Conservation (phyloP, 2,329 filamentous ascomycete genomes). For the Cytospora leucostoma region DNA sequence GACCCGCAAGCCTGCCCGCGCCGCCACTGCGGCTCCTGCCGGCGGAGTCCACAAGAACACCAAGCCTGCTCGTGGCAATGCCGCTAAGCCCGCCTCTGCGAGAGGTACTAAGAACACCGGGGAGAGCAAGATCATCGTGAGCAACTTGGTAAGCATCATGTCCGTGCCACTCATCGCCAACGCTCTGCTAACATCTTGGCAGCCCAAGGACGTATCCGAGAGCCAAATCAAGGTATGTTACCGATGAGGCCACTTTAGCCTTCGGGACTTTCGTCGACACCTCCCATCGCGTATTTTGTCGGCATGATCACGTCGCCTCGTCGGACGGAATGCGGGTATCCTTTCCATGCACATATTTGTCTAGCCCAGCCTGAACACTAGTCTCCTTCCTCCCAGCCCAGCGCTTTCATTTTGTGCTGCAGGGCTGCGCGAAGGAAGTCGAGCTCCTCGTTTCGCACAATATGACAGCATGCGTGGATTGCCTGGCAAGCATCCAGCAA, state of each 20-base stretch:
- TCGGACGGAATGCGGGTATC: constrained; percentile 30
- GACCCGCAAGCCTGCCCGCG: constrained; percentile 53
- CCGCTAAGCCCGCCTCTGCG: constrained; percentile 63
- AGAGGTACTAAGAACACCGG: constrained; percentile 62
- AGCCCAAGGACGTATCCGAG: constrained; percentile 97
- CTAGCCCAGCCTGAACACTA: constrained; percentile 31
- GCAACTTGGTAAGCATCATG: constrained; percentile 79
- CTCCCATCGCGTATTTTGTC: constrained; percentile 38
- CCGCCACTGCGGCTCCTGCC: constrained; percentile 65
- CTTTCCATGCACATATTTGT: constrained; percentile 23
- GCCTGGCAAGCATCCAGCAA: constrained; percentile 56
- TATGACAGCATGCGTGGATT: constrained; percentile 42
- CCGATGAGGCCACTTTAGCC: constrained; percentile 71
- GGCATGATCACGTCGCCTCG: constrained; percentile 31
- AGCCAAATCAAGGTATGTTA: constrained; percentile 99
- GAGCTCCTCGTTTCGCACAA: constrained; percentile 58
- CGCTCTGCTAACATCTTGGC: constrained; percentile 47
- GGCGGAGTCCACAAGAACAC: constrained; percentile 84
- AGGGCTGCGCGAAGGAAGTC: constrained; percentile 47
- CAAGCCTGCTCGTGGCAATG: constrained; percentile 59
- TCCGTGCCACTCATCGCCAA: constrained; percentile 6
- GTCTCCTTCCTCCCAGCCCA: constrained; percentile 46
- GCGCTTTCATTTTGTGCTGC: constrained; percentile 17
- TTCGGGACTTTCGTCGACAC: constrained; percentile 72
- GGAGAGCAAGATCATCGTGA: constrained; percentile 97